Evolutionary conservation across 495 filamentous ascomycete species (phyloP), one percentile per base, ranked within the genome.

Genomic region (Aspergillus sclerotiicarbonarius): DNA sequence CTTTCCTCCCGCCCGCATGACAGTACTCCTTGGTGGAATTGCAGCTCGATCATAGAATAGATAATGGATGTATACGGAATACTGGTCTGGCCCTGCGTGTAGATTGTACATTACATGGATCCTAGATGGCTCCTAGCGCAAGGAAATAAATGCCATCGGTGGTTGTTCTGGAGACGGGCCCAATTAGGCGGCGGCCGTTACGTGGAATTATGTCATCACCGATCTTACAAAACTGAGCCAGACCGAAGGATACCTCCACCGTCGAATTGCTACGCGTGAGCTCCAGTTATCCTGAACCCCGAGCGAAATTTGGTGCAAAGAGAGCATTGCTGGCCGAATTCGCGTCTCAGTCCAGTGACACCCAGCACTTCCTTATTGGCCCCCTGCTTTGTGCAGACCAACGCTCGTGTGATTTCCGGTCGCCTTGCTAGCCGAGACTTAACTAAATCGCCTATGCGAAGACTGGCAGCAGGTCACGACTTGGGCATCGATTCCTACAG

Each of bases 1-100:
- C 85, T n/a, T 98, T 98, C 67, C 81, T 98, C 35, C 93, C 93
- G 13, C 93, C 93, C n/a, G 93, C 93, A 90, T 63, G 65, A 56
- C 2, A 25, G 25, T 25, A 25, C 25, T 25, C 25, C 5, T 25
- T 25, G 5, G 25, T 25, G 25, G 25, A 25, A 25, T 3, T 25
- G 25, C 25, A 25, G 25, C 25, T 25, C 5, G 25, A 25, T 3
- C 2, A 25, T 25, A 25, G 25, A 25, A 25, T 25, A 25, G 25
- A 25, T 5, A 2, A 25, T 37, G 33, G 33, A 9, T 15, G 8
- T 37, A 37, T 15, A n/a, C n/a, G n/a, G n/a, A n/a, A 33, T 33
- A 10, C 31, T 33, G 31, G 31, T 10, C 31, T 6, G 6, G 5
- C 31, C 31, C 31, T 33, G 31, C 31, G 6, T 2, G 20, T 35